Evolutionary conservation across 1,139 yeast genomes (phyloP), one percentile per base, ranked within the genome.

Genomic region (Sugiyamaella grinbergsii): DNA sequence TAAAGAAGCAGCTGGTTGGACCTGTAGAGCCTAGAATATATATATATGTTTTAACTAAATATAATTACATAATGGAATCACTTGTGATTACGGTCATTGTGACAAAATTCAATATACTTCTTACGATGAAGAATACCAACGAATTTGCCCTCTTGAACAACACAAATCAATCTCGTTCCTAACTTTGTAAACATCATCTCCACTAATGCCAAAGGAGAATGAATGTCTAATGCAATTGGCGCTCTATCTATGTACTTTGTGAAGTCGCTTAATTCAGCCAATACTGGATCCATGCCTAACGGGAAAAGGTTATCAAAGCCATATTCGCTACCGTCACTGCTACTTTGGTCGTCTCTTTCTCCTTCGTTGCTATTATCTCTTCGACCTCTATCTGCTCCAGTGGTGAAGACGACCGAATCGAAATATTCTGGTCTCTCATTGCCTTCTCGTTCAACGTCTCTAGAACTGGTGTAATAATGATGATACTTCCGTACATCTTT

Each of bases 1-100:
- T 57, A 74, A 76, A 56, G 68, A 70, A 34, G 69, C 71, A 41
- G 73, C 79, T 11, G 82, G 81, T 50, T 89, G 96, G 96, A 77
- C 73, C 51, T 90, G 96, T 72, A 52, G 55, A 37, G 28, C 38
- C 5, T 43, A 45, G 32, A 37, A 10, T 20, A 33, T 23, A 31
- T 29, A 42, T 39, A 46, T 15, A 13, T 19, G 16, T 23, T 11
- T 33, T n/a, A 4, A 46, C 11, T 22, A 18, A 11, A 20, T 29
- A 23, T 33, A 37, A 13, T 20, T 23, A 16, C 23, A 31, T 28
- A 10, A 28, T 23, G 22, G 28, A 13, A 18, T 47, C 33, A 46
- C 24, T 32, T 20, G 10, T 22, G 24, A 22, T 37, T 28, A 13
- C 46, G n/a, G 19, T 31, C 37, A 41, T 23, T 36, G 20, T 47